Evolutionary conservation across 2,329 filamentous ascomycete genomes (phyloP), one percentile per base, ranked within the genome.

Genomic region (Dryadomyces quercivorus): DNA sequence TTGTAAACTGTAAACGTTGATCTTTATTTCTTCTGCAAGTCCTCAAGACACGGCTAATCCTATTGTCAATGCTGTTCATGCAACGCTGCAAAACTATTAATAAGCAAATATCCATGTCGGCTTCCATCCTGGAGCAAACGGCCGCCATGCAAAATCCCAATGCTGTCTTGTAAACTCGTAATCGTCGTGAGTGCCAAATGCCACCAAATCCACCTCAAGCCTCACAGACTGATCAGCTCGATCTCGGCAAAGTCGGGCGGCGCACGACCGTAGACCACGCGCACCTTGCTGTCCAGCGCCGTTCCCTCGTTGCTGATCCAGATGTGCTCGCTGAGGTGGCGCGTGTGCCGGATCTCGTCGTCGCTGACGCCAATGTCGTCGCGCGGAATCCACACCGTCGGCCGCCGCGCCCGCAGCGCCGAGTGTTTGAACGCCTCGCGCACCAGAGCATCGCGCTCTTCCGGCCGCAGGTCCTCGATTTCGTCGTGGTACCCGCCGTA

Each of bases 221-320:
- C 36, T 46, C 57, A 94, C 57, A 95, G 69, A 65, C 85, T 85
- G 69, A 95, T 94, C 62, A 95, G 72, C 70, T 95, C 89, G 31
- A 92, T 75, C 68, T 94, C 88, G 0, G 86, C 90, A 65, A 95
- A 94, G 69, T 95, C 90, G 0, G 91, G 91, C 16, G 91, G 91
- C 57, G 89, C 87, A 59, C 81, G 82, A 59, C 86, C 85, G 67
- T 93, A 96, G 42, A 95, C 81, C 5, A 95, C 89, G 18, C 86
- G 81, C 34, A 82, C 81, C 67, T 89, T 90, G 55, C 82, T 86
- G 71, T 96, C 89, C 61, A 97, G 73, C 10, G 88, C 87, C 20
- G 92, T 90, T 56, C 90, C 90, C 66, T 94, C 86, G 67, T 96
- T 96, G 62, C 88, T 95, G 65, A 97, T 90, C 87, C 90, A 95